Evolutionary conservation across 441 rosid genomes (phyloP), one percentile per base, ranked within the genome.

Genomic region (Hypseocharis bilobata): DNA sequence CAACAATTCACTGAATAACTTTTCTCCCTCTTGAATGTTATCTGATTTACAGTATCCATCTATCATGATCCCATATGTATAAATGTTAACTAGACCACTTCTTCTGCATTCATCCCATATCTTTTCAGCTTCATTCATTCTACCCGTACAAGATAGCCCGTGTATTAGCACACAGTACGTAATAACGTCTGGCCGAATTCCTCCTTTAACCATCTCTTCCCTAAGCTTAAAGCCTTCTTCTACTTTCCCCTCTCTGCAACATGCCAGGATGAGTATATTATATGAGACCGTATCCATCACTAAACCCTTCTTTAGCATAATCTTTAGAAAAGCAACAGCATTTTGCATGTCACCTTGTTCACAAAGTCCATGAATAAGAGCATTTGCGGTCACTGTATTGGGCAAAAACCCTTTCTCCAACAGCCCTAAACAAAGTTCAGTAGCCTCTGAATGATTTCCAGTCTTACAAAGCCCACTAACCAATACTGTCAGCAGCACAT

Each of bases 291-390:
- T 77, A 80, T 88, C 92, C 81, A 83, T 70, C 51, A 65, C 75
- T 69, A 84, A 76, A 45, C 81, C 80, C 74, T 81, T 82, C 14
- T 59, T 65, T 55, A 79, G 65, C 79, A 90, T 84, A 74, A 77
- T 82, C 73, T 80, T 69, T 13, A 85, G 74, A 74, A 85, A 67
- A 71, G 78, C 76, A 68, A 62, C 67, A 62, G 87, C 88, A 67
- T 78, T 91, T 59, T 77, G 76, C 47, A 75, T 60, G 71, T 78
- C 77, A 59, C 86, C 88, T 55, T 82, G 85, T 78, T 80, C 75
- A 77, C 84, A 85, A 26, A 88, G 84, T 51, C 96, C 89, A 79
- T 81, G 73, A 76, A 90, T 83, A 70, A 88, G 74, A 64, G 95
- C 89, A 84, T 90, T 88, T 52, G 89, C 83, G 45, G 96, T 84